Percentiles rank a stretch among this genome's conserved stretches.
phyloP scores from a whole-genome alignment of 305 asterid species.

The Fraxinus albicans region DNA sequence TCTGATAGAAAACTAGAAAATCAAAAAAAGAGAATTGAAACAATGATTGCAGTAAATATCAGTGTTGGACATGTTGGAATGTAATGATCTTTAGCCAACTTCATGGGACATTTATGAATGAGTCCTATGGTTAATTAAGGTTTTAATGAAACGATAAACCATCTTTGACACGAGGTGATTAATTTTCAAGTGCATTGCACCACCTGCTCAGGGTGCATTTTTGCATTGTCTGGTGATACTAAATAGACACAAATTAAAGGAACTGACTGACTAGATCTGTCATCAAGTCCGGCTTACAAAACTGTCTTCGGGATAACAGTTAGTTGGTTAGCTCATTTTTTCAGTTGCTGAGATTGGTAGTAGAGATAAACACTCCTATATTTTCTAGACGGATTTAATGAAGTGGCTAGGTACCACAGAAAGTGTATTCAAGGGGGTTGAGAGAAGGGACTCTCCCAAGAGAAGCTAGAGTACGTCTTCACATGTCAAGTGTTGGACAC shows the following conservation, averaged over 20 bases:
- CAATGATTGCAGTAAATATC: background rate
- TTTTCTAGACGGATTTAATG: background rate
- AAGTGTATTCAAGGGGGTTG: background rate
- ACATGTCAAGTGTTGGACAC: too few relatives aligned
- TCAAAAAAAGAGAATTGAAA: background rate
- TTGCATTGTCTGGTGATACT: background rate
- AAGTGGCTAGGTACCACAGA: background rate
- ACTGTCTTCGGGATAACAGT: background rate
- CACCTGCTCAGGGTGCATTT: background rate
- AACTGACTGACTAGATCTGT: background rate
- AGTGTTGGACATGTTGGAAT: background rate
- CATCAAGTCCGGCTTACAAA: background rate
- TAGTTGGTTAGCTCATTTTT: background rate
- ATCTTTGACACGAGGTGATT: background rate
- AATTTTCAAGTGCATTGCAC: background rate
- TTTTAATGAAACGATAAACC: background rate
- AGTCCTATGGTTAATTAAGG: background rate
- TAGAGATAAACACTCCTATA: background rate
- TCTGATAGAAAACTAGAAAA: background rate
- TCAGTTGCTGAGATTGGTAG: background rate
- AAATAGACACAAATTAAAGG: background rate
- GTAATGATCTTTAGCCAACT: background rate
- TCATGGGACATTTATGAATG: background rate
- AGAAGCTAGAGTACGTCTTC: background rate
- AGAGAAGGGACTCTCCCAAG: background rate